phyloP scores from a whole-genome alignment of 441 rosid genomes.

The Erodium trifolium region DNA sequence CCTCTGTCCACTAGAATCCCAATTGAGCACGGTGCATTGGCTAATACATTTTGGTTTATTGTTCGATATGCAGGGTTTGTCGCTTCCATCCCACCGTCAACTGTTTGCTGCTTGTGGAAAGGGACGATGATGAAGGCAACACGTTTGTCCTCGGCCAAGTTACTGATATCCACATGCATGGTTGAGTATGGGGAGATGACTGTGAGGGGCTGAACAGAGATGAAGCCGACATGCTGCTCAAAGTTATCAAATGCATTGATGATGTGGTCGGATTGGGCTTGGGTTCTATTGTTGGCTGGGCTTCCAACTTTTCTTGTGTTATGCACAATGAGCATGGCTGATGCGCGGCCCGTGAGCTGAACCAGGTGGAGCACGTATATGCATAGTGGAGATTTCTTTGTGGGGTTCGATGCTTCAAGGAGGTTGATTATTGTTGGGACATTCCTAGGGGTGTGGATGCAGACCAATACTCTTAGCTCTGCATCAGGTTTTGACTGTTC shows the following conservation, averaged over 20 bases:
- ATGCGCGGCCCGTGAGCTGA: slow-evolving; percentile 92
- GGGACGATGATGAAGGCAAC: slow-evolving; percentile 72
- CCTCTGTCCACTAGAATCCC: slow-evolving; percentile 93
- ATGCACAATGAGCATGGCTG: slow-evolving; percentile 94
- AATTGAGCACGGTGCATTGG: slow-evolving; percentile 74
- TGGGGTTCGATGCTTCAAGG: slow-evolving; percentile 74
- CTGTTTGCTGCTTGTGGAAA: slow-evolving; percentile 54
- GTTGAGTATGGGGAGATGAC: slow-evolving; percentile 89
- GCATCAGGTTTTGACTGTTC: slow-evolving; percentile 63
- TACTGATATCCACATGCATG: slow-evolving; percentile 90
- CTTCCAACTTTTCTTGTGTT: slow-evolving; percentile 65
- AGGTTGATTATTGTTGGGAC: slow-evolving; percentile 83
- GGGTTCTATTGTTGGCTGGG: slow-evolving; percentile 73
- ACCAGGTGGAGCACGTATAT: slow-evolving; percentile 78
- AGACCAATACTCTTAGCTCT: slow-evolving; percentile 59
- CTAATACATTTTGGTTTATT: slow-evolving; percentile 69
- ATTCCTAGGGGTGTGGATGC: slow-evolving; percentile 75
- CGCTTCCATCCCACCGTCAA: slow-evolving; percentile 95
- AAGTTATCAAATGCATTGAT: slow-evolving; percentile 79
- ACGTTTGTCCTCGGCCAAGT: slow-evolving; percentile 82
- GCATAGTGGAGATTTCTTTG: slow-evolving; percentile 66
- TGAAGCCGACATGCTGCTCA: slow-evolving; percentile 52
- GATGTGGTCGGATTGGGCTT: slow-evolving; percentile 94
- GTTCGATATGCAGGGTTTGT: slow-evolving; percentile 72
- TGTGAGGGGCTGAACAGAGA: slow-evolving; percentile 77